Percentiles rank a stretch among this genome's conserved stretches.
These are phyloP conservation scores for Lipomyces sp. DNA, from an alignment of 805 yeast species.

Conservation along the genomic window DNA sequence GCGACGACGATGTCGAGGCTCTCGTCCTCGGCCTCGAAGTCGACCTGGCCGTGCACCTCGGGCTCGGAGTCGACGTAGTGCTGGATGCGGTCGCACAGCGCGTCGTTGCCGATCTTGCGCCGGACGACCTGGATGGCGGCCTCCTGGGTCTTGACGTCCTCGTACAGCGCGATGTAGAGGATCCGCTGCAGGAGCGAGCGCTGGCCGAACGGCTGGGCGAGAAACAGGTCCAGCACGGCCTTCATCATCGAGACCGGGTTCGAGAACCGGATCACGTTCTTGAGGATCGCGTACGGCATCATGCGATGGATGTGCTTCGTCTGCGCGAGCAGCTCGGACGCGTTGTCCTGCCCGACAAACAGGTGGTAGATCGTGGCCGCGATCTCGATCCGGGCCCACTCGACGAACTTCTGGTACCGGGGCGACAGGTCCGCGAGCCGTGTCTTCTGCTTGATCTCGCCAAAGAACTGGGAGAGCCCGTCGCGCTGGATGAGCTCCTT, in stretches of 20 bases:
- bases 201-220: slow-evolving; percentile 73
- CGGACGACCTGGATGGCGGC: slow-evolving; percentile 44
- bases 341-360: slow-evolving; percentile 75
- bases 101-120: slow-evolving; percentile 34
- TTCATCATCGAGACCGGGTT: slow-evolving; percentile 85
- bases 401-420: slow-evolving; percentile 63
- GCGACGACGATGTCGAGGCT: slow-evolving; percentile 33
- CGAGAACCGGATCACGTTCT: slow-evolving; percentile 73
- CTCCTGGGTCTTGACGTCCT: slow-evolving; percentile 65
- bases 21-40: slow-evolving; percentile 36
- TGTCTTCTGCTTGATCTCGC: slow-evolving; percentile 58
- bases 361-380: slow-evolving; percentile 81
- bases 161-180: slow-evolving; percentile 68
- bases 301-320: slow-evolving; percentile 66
- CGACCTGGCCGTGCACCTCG: slow-evolving; percentile 36
- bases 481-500: slow-evolving; percentile 49
- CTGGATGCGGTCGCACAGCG: slow-evolving; percentile 34
- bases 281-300: slow-evolving; percentile 77
- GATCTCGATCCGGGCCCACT: slow-evolving; percentile 77
- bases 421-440: slow-evolving; percentile 60
- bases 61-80: slow-evolving; percentile 37
- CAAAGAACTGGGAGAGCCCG: slow-evolving; percentile 60
- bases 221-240: slow-evolving; percentile 71
- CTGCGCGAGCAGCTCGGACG: slow-evolving; percentile 71
- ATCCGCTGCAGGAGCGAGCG: slow-evolving; percentile 69